A percentile compares a stretch with the other conserved stretches of the same genome.
phyloP scores from a whole-genome alignment of 2,329 filamentous ascomycete genomes.

The Hypoxylon sp. region DNA sequence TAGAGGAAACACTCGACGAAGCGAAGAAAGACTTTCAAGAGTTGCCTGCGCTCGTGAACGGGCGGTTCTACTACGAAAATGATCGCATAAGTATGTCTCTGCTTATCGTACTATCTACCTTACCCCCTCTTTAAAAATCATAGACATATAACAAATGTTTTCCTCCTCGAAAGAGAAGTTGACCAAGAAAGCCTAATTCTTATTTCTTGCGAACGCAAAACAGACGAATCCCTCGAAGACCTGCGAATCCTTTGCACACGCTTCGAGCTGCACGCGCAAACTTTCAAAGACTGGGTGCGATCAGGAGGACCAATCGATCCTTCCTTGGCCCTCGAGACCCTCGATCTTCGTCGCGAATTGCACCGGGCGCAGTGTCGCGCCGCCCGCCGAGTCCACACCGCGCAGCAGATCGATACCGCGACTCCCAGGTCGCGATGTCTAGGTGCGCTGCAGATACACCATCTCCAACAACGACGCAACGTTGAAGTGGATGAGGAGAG shows the following conservation, averaged over 20 bases:
- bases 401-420: constrained; percentile 54
- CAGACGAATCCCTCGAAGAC: constrained; percentile 63
- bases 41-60: constrained; percentile 62
- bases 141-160: background rate
- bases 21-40: constrained; percentile 69
- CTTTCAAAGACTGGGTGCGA: constrained; percentile 64
- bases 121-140: background rate
- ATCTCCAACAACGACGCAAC: constrained; percentile 53
- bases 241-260: constrained; percentile 55
- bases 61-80: constrained; percentile 65
- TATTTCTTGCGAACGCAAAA: constrained; percentile 8
- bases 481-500: constrained; percentile 55
- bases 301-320: constrained; percentile 64
- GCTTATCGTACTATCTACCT: background rate
- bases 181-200: constrained; percentile 36
- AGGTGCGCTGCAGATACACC: constrained; percentile 63
- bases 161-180: constrained; percentile 32
- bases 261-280: constrained; percentile 58
- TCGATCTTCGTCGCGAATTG: constrained; percentile 57
- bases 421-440: constrained; percentile 56
- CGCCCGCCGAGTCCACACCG: constrained; percentile 63
- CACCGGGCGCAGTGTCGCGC: constrained; percentile 67
- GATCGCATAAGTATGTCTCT: constrained; percentile 60
- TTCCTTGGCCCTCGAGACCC: constrained; percentile 63
- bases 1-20: constrained; percentile 65